A percentile compares a stretch with the other conserved stretches of the same genome.
These are phyloP conservation scores for Candida qinlingensis DNA, from an alignment of 805 yeast species.

Conservation along the genomic window DNA sequence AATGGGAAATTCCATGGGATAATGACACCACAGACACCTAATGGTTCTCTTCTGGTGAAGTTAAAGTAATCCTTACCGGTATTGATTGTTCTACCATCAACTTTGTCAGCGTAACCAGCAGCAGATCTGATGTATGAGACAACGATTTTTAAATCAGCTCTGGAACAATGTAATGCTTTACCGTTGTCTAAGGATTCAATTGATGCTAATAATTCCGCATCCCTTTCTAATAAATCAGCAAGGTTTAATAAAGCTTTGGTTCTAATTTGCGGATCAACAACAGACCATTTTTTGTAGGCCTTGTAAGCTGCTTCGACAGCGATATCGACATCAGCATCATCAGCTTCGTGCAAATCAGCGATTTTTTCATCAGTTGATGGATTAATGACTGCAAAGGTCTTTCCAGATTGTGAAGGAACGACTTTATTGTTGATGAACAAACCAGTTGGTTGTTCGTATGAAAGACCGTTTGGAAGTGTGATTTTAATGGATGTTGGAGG, in stretches of 20 bases:
- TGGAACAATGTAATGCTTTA: slow-evolving; percentile 60
- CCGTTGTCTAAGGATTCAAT: slow-evolving; percentile 78
- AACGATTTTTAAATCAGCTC: slow-evolving; percentile 63
- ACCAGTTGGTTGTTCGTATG: slow-evolving; percentile 80
- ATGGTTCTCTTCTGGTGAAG: slow-evolving; percentile 66
- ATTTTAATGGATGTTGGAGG: slow-evolving; percentile 32
- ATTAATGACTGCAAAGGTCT: slow-evolving; percentile 48
- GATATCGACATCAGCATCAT: slow-evolving; percentile 57
- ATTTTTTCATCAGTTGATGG: slow-evolving; percentile 63
- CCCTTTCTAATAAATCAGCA: slow-evolving; percentile 64
- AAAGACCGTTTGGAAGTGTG: slow-evolving; percentile 58
- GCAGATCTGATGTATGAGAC: slow-evolving; percentile 62
- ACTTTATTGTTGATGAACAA: slow-evolving; percentile 85
- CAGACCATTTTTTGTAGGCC: slow-evolving; percentile 61
- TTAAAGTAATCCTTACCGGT: slow-evolving; percentile 59
- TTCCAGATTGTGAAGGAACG: slow-evolving; percentile 42
- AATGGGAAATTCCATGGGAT: slow-evolving; percentile 86
- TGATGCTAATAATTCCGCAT: slow-evolving; percentile 56
- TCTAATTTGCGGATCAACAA: slow-evolving; percentile 52
- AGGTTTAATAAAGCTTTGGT: slow-evolving; percentile 48
- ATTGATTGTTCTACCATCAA: slow-evolving; percentile 58
- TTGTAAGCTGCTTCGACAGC: slow-evolving; percentile 65
- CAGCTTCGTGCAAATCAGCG: slow-evolving; percentile 52
- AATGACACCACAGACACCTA: slow-evolving; percentile 80
- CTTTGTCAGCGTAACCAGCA: slow-evolving; percentile 70